phyloP scores from a whole-genome alignment of 2,329 filamentous ascomycete genomes.

The Pestalotiopsis sp. region DNA sequence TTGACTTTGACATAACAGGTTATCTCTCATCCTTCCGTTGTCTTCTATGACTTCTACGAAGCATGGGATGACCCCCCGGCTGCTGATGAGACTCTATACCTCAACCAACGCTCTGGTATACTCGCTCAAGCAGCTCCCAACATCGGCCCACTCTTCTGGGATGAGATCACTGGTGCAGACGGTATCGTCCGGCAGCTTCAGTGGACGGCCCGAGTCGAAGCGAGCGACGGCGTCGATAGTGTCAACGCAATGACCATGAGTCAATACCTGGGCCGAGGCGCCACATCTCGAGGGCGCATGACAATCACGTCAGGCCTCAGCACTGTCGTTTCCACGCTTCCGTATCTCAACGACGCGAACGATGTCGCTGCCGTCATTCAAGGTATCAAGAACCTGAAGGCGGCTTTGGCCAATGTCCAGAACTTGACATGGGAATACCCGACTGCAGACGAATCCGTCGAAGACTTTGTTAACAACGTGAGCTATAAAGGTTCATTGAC shows the following conservation, averaged over 20 bases:
- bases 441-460: slow-evolving; percentile 50
- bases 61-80: slow-evolving; percentile 56
- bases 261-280: slow-evolving; percentile 67
- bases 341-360: slow-evolving; percentile 59
- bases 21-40: slow-evolving; percentile 46
- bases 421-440: slow-evolving; percentile 62
- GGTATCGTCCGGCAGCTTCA: slow-evolving; percentile 66
- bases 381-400: slow-evolving; percentile 63
- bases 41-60: slow-evolving; percentile 69
- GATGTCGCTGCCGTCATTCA: slow-evolving; percentile 67
- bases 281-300: slow-evolving; percentile 63
- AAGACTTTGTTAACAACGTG: slow-evolving; percentile 58
- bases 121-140: slow-evolving; percentile 68
- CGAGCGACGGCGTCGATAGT: slow-evolving; percentile 43
- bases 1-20: slow-evolving; percentile 40
- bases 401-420: slow-evolving; percentile 54
- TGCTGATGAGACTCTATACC: slow-evolving; percentile 46
- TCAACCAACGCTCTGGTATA: slow-evolving; percentile 57
- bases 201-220: slow-evolving; percentile 68
- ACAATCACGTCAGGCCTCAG: slow-evolving; percentile 61
- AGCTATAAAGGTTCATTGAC: slow-evolving; percentile 20
- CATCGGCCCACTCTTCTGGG: slow-evolving; percentile 64
- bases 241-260: slow-evolving; percentile 52
- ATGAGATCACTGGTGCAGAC: slow-evolving; percentile 60
- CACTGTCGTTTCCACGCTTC: slow-evolving; percentile 61